phyloP scores from a whole-genome alignment of 2,329 filamentous ascomycete species.

The Xylaria sp. region DNA sequence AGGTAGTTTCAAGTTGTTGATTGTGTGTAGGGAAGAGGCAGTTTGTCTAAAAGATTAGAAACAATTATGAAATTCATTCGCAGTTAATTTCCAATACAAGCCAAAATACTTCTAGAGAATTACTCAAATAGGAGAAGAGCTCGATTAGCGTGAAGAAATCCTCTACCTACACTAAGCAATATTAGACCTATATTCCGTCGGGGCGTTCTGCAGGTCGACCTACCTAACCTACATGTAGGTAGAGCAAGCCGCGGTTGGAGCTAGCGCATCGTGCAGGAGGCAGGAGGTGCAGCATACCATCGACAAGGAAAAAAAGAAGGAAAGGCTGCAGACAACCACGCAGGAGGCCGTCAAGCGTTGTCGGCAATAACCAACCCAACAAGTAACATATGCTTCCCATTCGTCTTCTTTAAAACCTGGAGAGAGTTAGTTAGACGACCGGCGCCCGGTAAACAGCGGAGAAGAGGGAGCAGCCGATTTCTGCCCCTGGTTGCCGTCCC shows the following conservation, averaged over 20 bases:
- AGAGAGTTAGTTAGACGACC: slow-evolving; percentile 3
- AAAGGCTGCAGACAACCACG: neutral
- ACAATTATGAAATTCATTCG: neutral
- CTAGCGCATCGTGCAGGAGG: slow-evolving; percentile 19
- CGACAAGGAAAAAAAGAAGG: neutral
- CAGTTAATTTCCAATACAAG: neutral
- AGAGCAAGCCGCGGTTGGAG: slow-evolving; percentile 16
- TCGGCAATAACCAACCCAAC: neutral
- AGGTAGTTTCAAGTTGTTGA: neutral
- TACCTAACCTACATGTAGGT: neutral
- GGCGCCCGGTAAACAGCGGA: slow-evolving; percentile 25
- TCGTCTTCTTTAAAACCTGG: neutral
- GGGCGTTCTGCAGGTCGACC: slow-evolving; percentile 21
- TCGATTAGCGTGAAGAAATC: slow-evolving; percentile 5
- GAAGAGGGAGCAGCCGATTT: slow-evolving; percentile 23
- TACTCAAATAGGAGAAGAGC: neutral
- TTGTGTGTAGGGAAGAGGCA: neutral
- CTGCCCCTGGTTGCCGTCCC: slow-evolving; percentile 27
- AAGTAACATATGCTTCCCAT: neutral
- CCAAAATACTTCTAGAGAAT: neutral
- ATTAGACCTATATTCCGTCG: slow-evolving; percentile 11
- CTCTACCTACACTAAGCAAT: slow-evolving; percentile 3
- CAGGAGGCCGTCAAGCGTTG: slow-evolving; percentile 1
- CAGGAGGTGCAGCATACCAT: slow-evolving; percentile 7
- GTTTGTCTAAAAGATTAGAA: neutral